phyloP scores from a whole-genome alignment of 768 basidiomycete genomes.

The Serendipita sp. region DNA sequence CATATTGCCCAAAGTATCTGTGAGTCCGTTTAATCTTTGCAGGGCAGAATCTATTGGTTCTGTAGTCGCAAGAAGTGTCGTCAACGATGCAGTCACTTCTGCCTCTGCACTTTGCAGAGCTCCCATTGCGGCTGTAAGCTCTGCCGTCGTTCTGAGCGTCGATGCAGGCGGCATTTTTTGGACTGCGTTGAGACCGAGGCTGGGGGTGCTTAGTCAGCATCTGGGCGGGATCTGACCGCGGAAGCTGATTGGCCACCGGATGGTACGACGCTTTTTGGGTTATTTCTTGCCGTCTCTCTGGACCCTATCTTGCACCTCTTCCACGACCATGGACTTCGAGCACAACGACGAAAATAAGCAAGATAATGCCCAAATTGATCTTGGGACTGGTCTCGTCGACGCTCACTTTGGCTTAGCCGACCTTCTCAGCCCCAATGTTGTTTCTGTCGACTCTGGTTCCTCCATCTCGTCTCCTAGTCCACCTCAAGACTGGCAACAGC shows the following conservation, averaged over 20 bases:
- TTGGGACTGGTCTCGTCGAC: background rate
- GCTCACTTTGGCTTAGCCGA: background rate
- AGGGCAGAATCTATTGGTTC: conserved; percentile 51
- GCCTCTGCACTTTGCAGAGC: conserved; percentile 62
- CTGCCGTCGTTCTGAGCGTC: background rate
- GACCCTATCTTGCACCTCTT: background rate
- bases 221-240: no score
- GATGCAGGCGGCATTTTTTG: background rate
- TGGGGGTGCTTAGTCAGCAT: no score
- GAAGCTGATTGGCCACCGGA: no score
- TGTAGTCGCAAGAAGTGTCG: conserved; percentile 49
- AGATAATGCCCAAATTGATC: background rate
- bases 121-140: conserved; percentile 11
- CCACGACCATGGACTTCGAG: background rate
- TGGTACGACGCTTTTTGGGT: no score
- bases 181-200: background rate
- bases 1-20: conserved; percentile 47
- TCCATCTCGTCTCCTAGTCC: background rate
- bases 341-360: background rate
- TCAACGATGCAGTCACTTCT: conserved; percentile 55
- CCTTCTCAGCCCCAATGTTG: background rate
- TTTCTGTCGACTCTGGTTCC: background rate
- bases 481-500: background rate
- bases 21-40: conserved; percentile 39
- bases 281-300: no score